Base-by-base conservation (phyloP, 805 yeast species). In the Tetrapisispora arboricola region DNA sequence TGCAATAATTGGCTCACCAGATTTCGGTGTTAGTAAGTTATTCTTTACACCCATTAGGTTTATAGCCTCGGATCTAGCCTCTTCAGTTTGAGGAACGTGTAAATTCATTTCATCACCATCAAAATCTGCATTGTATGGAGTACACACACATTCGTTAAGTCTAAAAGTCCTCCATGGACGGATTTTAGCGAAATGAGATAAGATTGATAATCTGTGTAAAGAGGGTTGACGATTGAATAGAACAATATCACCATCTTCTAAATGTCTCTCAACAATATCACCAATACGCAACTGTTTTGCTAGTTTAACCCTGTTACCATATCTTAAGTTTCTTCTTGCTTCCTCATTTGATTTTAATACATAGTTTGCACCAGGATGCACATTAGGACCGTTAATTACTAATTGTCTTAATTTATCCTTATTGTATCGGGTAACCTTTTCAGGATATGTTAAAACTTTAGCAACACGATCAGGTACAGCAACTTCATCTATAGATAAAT, bases 91-190 rank as follows among this genome's bases (percentile, higher is more conserved):
- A 1, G 98, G 98, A 35, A 92, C 98, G 60, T 92, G 98, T 57
- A 92, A 70, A 63, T 92, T 92, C 98, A 92, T 92, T 64, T 92
- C 98, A 66, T 92, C 98, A 65, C 98, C 98, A 64, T 92, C 98
- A 60, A 92, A 92, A 74, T 92, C 99, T 30, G 99, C 99, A 62
- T 94, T 94, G 66, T 92, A 92, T 2, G 98, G 98, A 0, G 98
- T 92, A 68, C 98, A 92, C 9, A 92, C 99, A 80, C 98, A 92
- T 64, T 92, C 97, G 60, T 92, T 92, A 51, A 92, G 72, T 51
- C 99, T 72, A 67, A 92, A 85, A 2, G 99, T 92, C 67, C 98
- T 75, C 97, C 97, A 92, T 0, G 98, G 98, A 57, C 95, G 75
- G 53, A 92, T 80, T 58, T 86, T 88, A 36, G 96, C 99, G 63